A percentile compares a stretch with the other conserved stretches of the same genome.
Evolutionary conservation across 371 early-diverging fungal genomes (phyloP).

Genomic region (Lichtheimia hyalospora): DNA sequence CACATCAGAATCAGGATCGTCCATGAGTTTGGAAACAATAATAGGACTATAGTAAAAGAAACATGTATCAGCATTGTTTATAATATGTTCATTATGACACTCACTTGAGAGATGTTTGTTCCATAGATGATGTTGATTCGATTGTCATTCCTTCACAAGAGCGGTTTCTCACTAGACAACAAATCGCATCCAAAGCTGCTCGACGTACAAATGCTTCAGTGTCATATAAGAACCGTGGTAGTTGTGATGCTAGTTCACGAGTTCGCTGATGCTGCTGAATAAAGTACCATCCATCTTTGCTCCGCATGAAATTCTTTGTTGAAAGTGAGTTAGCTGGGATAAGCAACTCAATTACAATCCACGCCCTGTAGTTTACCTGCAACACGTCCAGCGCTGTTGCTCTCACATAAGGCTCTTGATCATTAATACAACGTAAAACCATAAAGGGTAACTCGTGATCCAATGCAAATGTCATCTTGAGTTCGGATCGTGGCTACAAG

Average conservation of each 20-base stretch:
- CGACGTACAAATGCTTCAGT: conserved; percentile 63
- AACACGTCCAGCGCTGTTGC: conserved; percentile 52
- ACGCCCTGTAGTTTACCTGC: conserved; percentile 22
- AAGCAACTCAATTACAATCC: not conserved
- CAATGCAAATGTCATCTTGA: conserved; percentile 48
- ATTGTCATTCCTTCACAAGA: conserved; percentile 39
- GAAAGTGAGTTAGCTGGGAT: not conserved
- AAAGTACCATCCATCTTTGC: conserved; percentile 35
- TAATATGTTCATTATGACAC: not conserved
- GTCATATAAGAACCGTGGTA: conserved; percentile 56
- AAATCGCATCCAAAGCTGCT: conserved; percentile 56
- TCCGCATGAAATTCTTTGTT: conserved; percentile 30
- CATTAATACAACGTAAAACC: conserved; percentile 47
- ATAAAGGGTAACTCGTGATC: conserved; percentile 42
- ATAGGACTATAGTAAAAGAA: conserved; percentile 25
- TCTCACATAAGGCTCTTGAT: conserved; percentile 58
- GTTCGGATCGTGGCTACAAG: conserved; percentile 7
- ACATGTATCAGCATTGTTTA: not conserved
- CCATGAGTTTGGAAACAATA: conserved; percentile 43
- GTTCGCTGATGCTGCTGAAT: conserved; percentile 33
- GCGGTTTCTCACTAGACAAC: conserved; percentile 50
- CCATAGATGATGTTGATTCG: conserved; percentile 9
- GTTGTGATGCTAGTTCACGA: conserved; percentile 19
- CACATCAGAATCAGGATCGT: conserved; percentile 62
- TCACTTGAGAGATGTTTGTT: conserved; percentile 31